A percentile compares a stretch with the other conserved stretches of the same genome.
phyloP scores from a whole-genome alignment of 805 yeast species.

The Kodamaea leandrae region DNA sequence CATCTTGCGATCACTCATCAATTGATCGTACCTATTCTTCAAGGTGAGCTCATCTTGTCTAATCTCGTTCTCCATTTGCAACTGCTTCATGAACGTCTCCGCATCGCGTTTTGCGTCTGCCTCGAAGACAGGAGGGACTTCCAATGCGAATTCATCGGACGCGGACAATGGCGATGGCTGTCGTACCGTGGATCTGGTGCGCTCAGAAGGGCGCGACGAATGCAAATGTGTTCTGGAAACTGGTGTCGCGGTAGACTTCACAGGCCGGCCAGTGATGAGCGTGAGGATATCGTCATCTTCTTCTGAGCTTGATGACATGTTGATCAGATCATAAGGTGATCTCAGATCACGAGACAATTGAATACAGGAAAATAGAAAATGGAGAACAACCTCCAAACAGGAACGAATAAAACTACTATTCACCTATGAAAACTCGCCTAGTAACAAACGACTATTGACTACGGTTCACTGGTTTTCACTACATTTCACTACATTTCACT shows the following conservation, averaged over 20 bases:
- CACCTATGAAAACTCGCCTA: too few species aligned
- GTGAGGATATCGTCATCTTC: constrained; percentile 8
- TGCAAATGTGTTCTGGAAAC: background rate
- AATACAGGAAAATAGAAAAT: too few species aligned
- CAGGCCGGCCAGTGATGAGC: background rate
- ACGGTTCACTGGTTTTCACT: too few species aligned
- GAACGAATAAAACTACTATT: too few species aligned
- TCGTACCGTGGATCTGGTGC: background rate
- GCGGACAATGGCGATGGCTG: too few species aligned
- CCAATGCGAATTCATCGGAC: constrained; percentile 17
- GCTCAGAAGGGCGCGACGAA: background rate
- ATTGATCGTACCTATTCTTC: constrained; percentile 10
- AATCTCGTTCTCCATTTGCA: constrained; percentile 17
- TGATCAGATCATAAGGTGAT: too few species aligned
- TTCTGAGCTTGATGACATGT: constrained; percentile 9
- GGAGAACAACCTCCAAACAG: too few species aligned
- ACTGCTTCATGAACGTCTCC: constrained; percentile 19
- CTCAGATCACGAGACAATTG: too few species aligned
- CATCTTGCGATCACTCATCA: constrained; percentile 14
- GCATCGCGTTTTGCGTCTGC: constrained; percentile 28
- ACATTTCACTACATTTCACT: too few species aligned
- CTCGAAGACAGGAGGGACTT: constrained; percentile 29
- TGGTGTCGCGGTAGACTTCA: background rate
- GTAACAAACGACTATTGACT: too few species aligned
- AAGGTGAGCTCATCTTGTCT: constrained; percentile 12